A percentile compares a stretch with the other conserved stretches of the same genome.
Evolutionary conservation across 345 rosid genomes (phyloP).

Genomic region (Eucalyptus regnans): DNA sequence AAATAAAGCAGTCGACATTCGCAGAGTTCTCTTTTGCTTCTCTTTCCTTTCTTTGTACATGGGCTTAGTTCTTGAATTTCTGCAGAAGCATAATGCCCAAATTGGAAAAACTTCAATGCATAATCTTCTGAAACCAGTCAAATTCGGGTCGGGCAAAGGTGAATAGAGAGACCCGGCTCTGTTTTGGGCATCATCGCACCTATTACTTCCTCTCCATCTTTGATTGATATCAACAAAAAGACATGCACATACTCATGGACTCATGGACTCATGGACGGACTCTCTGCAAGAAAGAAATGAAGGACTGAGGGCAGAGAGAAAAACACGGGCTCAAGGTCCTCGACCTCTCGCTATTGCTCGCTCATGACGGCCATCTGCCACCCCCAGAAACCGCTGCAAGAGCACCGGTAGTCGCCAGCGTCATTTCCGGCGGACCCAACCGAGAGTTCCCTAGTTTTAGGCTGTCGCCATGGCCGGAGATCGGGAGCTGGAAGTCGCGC

Average conservation of each 20-base stretch:
- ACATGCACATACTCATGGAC: not conserved
- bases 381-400: too few relatives aligned
- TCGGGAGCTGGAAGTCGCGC: not conserved
- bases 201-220: not conserved
- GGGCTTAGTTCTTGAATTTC: not conserved
- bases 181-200: not conserved
- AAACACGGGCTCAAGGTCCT: not conserved
- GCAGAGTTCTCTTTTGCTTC: rapidly evolving
- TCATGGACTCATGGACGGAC: not conserved
- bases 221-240: not conserved
- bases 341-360: too few relatives aligned
- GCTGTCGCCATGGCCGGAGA: not conserved
- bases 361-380: too few relatives aligned
- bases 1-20: not conserved
- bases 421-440: not conserved
- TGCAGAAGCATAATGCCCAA: not conserved
- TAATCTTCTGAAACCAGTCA: not conserved
- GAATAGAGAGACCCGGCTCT: not conserved
- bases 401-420: not conserved
- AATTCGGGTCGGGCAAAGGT: not conserved
- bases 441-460: not conserved
- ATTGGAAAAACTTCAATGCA: not conserved
- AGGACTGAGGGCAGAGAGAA: not conserved
- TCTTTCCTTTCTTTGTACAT: not conserved
- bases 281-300: not conserved